Evolutionary conservation across 2,329 filamentous ascomycete species (phyloP), one percentile per base, ranked within the genome.

Genomic region (Nothomitra cinnamomea): DNA sequence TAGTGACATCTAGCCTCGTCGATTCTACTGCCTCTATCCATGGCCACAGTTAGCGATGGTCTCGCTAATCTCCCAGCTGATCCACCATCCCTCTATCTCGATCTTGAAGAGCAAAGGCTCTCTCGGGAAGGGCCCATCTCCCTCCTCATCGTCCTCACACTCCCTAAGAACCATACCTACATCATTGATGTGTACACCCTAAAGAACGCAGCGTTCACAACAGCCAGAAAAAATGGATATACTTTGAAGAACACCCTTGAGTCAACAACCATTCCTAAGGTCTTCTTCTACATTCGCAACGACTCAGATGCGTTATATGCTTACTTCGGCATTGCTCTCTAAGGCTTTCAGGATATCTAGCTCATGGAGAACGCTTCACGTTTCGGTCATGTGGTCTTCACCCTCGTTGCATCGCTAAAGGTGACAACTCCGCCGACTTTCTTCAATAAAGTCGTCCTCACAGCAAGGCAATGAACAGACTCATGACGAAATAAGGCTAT

Each of bases 231-330:
- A 2, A 58, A 57, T 25, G 61, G 60, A 2, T 47, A 38, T n/a
- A 63, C 57, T 1, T 55, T 67, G 1, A 69, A 70, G 56, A 45
- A 49, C 0, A 67, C 79, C 8, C 61, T 79, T 1, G 71, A 79
- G 60, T 68, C 65, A 0, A 5, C 56, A 0, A 7, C 48, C 0
- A 70, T 73, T 15, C 61, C 64, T 0, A 80, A 80, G 57, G 71
- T 73, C 28, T 69, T 80, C 56, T 80, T 79, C 58, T 77, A 82
- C 56, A 66, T 81, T 15, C 73, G 76, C 1, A 76, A 74, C 57
- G 75, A 79, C 58, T 76, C 77, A 0, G 73, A 80, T 57, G 76
- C 77, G 0, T 62, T 82, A 0, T 77, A 67, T 59, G 60, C 43
- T 45, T 71, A 69, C 35, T 78, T 64, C 56, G 41, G 59, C 0